Conservation (phyloP, 2,329 filamentous ascomycete species). For the Drechslera avenae region DNA sequence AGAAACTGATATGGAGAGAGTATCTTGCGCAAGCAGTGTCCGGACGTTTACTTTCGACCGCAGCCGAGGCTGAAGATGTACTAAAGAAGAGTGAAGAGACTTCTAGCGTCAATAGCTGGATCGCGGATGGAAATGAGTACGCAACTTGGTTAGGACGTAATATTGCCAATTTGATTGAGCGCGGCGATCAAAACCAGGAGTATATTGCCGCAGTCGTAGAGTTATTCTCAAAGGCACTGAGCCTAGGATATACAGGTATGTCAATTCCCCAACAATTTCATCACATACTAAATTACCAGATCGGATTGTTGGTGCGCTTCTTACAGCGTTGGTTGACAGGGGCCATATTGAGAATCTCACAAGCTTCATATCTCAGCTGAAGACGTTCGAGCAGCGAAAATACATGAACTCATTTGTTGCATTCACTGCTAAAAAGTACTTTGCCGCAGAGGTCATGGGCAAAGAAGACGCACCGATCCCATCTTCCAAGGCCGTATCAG, state of each 20-base stretch:
- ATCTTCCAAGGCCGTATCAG: conserved; percentile 30
- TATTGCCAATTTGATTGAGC: conserved; percentile 58
- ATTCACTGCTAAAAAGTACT: conserved; percentile 31
- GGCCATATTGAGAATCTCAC: conserved; percentile 30
- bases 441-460: conserved; percentile 11
- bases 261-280: background rate
- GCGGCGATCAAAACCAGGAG: conserved; percentile 45
- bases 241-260: conserved; percentile 71
- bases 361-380: conserved; percentile 51
- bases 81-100: conserved; percentile 44
- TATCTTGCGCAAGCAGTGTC: conserved; percentile 63
- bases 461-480: conserved; percentile 20
- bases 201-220: conserved; percentile 39
- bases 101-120: conserved; percentile 57
- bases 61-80: conserved; percentile 64
- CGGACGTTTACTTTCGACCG: conserved; percentile 63
- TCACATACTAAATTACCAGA: conserved; percentile 24
- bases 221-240: conserved; percentile 64
- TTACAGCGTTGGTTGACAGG: conserved; percentile 18
- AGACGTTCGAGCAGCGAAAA: conserved; percentile 56
- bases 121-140: conserved; percentile 68
- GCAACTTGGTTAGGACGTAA: conserved; percentile 73
- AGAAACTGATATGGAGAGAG: conserved; percentile 67
- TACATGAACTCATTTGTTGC: conserved; percentile 45
- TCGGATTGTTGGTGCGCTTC: conserved; percentile 26